These are phyloP conservation scores for Cicer pinnatifidum DNA, from an alignment of 306 rosid genomes.

Conservation along the genomic window DNA sequence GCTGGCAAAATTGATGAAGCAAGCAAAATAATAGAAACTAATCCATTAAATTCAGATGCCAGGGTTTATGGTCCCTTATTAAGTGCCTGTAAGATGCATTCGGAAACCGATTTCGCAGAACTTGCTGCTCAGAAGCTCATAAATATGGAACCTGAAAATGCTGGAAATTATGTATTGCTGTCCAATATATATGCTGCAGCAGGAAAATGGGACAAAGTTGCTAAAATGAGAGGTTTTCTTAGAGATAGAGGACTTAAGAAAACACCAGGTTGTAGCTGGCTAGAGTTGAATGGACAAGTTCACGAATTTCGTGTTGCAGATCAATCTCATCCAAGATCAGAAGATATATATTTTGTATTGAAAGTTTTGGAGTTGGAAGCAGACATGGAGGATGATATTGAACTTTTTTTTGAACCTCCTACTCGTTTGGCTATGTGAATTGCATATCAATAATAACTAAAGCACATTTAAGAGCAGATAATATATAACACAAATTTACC, in stretches of 20 bases:
- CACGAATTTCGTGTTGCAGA: constrained; percentile 80
- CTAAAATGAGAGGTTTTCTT: constrained; percentile 71
- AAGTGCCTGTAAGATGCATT: constrained; percentile 73
- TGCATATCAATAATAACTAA: constrained; percentile 29
- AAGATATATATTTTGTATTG: constrained; percentile 57
- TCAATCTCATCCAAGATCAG: constrained; percentile 63
- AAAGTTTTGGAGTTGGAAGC: constrained; percentile 62
- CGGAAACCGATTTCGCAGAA: constrained; percentile 63
- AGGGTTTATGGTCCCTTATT: constrained; percentile 77
- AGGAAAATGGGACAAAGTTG: constrained; percentile 79
- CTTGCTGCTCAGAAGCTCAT: constrained; percentile 77
- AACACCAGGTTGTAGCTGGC: constrained; percentile 78
- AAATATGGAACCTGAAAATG: constrained; percentile 70
- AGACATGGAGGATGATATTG: constrained; percentile 44
- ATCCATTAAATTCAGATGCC: constrained; percentile 70
- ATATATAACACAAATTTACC: constrained; percentile 2
- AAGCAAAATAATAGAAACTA: constrained; percentile 56
- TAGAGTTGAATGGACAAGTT: constrained; percentile 64
- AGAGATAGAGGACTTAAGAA: constrained; percentile 72
- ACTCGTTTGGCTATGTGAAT: constrained; percentile 31
- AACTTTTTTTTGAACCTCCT: constrained; percentile 33
- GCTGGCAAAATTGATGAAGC: constrained; percentile 73
- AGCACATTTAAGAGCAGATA: background rate
- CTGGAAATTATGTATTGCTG: constrained; percentile 76
- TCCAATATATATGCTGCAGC: constrained; percentile 85